Evolutionary conservation across 176 grass and related monocot genomes (phyloP), one percentile per base, ranked within the genome.

Genomic region (Cenchrus purpureus): DNA sequence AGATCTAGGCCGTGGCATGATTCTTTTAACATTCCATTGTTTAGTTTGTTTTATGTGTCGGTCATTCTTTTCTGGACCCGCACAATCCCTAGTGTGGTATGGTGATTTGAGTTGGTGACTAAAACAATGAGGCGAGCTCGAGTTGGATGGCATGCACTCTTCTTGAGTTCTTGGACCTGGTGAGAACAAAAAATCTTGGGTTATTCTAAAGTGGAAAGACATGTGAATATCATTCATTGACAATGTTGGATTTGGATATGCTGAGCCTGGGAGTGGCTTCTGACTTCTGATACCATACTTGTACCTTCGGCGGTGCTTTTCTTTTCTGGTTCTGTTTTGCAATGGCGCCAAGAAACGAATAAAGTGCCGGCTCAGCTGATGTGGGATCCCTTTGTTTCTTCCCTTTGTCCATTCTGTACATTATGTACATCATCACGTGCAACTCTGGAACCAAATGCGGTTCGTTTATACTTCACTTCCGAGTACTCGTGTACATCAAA

Each of bases 311-410:
- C 46, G n/a, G 49, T 12, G 49, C 49, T 10, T 14, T 52, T 22
- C 70, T 72, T 72, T 71, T 15, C 45, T 59, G 58, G 20, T 51
- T 73, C 22, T 73, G 46, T 52, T 73, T 73, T 73, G 70, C n/a
- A 73, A 51, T 14, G 70, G 22, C 70, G 45, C 70, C 70, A 73
- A 31, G 45, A 51, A 73, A 73, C 70, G 70, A 73, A 52, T 73
- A 52, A 52, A 73, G 22, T 16, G 59, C 59, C 8, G 3, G 59
- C 2, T 62, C n/a, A 61, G 58, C 20, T 25, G n/a, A 32, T 32
- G 31, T 32, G 31, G 2, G 31, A 32, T 32, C 31, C 31, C 31
- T 32, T 32, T 2, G 31, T 32, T 32, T 32, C 31, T 32, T 32
- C 31, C 31, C 31, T 32, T 32, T 32, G 31, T 32, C 31, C 31